These are phyloP conservation scores for Picochlorum sp. DNA, from an alignment of 139 green algal species.

Conservation along the genomic window DNA sequence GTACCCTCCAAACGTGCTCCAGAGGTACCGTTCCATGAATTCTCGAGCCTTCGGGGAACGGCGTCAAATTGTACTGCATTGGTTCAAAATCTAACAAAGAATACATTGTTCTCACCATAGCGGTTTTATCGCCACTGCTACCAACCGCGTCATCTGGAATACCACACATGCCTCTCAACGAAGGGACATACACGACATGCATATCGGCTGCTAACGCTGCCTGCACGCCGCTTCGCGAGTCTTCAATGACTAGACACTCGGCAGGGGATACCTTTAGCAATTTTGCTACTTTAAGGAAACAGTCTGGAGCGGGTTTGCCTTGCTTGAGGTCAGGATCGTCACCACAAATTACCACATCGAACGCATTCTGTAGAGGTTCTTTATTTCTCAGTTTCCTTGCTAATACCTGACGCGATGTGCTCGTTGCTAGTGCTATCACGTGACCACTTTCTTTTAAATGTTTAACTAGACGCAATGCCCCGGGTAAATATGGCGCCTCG, in stretches of 20 bases:
- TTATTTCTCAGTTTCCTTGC: conserved; percentile 32
- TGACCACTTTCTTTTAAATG: conserved; percentile 47
- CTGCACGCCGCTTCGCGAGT: conserved; percentile 60
- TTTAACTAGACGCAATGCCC: conserved; percentile 58
- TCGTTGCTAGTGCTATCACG: conserved; percentile 66
- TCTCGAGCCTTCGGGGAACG: conserved; percentile 55
- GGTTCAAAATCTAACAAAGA: conserved; percentile 72
- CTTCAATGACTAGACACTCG: conserved; percentile 77
- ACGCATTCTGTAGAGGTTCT: conserved; percentile 10
- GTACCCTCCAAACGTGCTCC: conserved; percentile 44
- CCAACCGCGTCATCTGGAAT: conserved; percentile 16
- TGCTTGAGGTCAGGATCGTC: conserved; percentile 20
- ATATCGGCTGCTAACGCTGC: conserved; percentile 69
- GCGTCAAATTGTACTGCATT: conserved; percentile 46
- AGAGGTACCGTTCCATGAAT: conserved; percentile 25
- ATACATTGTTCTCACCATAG: conserved; percentile 37
- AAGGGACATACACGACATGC: conserved; percentile 67
- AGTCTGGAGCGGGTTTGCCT: conserved; percentile 81
- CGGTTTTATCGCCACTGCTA: not conserved
- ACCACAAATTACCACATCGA: conserved; percentile 41
- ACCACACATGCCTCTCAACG: conserved; percentile 6
- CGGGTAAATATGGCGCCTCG: conserved; percentile 63
- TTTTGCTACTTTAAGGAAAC: conserved; percentile 56
- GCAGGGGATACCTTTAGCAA: conserved; percentile 30
- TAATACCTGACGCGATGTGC: conserved; percentile 43